These are phyloP conservation scores for Epichloe festucae DNA, from an alignment of 2,329 filamentous ascomycete genomes.

Conservation along the genomic window DNA sequence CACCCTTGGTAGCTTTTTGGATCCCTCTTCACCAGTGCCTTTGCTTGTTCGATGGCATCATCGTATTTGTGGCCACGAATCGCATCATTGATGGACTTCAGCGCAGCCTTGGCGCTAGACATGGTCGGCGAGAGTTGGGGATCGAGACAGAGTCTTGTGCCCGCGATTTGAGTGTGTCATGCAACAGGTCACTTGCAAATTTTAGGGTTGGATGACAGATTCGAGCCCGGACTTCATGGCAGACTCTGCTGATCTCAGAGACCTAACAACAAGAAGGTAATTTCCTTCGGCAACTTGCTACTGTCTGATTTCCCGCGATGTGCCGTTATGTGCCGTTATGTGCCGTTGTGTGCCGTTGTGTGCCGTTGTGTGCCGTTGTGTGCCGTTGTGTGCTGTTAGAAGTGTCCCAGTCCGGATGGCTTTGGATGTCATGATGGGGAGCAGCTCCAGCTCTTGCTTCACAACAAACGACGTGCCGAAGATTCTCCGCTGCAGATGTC, in stretches of 20 bases:
- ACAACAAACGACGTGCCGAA: neutral
- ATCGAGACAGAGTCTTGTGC: neutral
- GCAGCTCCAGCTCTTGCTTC: neutral
- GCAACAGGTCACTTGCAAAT: neutral
- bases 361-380: no score
- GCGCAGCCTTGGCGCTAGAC: conserved; percentile 52
- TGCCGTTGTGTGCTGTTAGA: no score
- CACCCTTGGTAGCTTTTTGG: conserved; percentile 72
- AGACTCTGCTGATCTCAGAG: neutral
- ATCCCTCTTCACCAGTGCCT: conserved; percentile 57
- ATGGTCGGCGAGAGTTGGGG: conserved; percentile 18
- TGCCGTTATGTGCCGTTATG: neutral
- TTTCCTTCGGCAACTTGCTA: neutral
- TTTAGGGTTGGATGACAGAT: neutral
- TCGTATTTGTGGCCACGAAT: conserved; percentile 70
- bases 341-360: no score
- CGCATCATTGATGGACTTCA: conserved; percentile 71
- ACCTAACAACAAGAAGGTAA: neutral
- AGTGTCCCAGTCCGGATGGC: neutral
- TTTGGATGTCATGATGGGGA: conserved; percentile 1
- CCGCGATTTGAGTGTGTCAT: neutral
- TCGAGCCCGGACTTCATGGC: neutral
- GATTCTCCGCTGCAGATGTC: neutral
- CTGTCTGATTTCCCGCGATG: neutral
- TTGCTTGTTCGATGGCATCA: conserved; percentile 57